Base-by-base conservation (phyloP, 306 rosid species). In the Casuarina equisetifolia region DNA sequence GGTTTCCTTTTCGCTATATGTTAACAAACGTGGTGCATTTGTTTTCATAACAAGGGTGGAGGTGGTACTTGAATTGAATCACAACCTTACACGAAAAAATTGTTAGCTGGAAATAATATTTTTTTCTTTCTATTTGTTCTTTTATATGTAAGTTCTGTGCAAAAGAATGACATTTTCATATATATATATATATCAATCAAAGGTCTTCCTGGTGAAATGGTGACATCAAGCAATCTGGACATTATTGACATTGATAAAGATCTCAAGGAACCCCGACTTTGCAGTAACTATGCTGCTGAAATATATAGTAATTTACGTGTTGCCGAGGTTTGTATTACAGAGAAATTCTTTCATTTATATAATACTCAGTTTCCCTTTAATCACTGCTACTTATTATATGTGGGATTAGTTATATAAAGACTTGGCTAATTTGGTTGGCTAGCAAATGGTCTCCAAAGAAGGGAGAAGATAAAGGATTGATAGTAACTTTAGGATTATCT, bases 271-370 rank as follows among this genome's bases (percentile, higher is more conserved):
- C 85, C 93, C 82, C 94, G 77, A 58, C 67, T 85, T 39, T 96
- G 98, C 86, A 80, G 89, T 73, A 72, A 69, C 79, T 96, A 96
- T 85, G 98, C 91, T 17, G 69, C 83, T 80, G 98, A 87, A 75
- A 92, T 96, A 86, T 93, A 91, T 57, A 73, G 82, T 71, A 83
- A 83, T 79, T 80, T 88, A 70, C 86, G 88, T 70, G 94, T 86
- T 77, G 84, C 86, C 71, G 98, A 96, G 99, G 99, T 94, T 74
- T 82, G 90, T 79, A 69, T 55, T 39, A 10, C 72, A 43, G 55
- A 76, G 49, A 19, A 15, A 74, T 62, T 15, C 40, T 81, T 78
- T 54, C 58, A 13, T 42, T 73, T 50, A 46, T 77, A 64, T 51
- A 16, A 45, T 76, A 64, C 45, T 16, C 35, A 17, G 16, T 53